A percentile compares a stretch with the other conserved stretches of the same genome.
These are phyloP conservation scores for Oryza glumipatula DNA, from an alignment of 176 grass and related monocot species.

Conservation along the genomic window DNA sequence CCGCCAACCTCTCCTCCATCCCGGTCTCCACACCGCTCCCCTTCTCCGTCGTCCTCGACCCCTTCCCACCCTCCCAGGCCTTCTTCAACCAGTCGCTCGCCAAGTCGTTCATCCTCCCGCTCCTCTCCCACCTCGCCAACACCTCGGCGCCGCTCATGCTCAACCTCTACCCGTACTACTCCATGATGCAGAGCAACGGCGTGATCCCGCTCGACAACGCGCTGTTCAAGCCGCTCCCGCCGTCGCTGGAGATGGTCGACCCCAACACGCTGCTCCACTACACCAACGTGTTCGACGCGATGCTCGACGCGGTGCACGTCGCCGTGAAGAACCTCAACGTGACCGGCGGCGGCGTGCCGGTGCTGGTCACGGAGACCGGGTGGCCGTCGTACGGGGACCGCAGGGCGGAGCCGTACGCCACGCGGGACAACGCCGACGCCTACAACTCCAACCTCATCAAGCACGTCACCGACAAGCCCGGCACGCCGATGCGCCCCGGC, in stretches of 20 bases:
- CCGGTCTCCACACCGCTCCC: constrained; percentile 89
- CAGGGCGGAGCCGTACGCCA: constrained; percentile 73
- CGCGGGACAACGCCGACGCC: constrained; percentile 69
- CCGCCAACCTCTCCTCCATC: constrained; percentile 79
- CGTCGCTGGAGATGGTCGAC: constrained; percentile 85
- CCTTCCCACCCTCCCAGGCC: constrained; percentile 92
- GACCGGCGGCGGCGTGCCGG: constrained; percentile 22
- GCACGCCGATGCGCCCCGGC: constrained; percentile 83
- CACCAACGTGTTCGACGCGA: constrained; percentile 94
- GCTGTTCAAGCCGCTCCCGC: constrained; percentile 79
- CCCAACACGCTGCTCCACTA: constrained; percentile 97
- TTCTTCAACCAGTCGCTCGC: constrained; percentile 89
- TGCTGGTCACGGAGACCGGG: constrained; percentile 89
- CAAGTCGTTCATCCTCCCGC: constrained; percentile 63
- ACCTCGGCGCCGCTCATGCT: constrained; percentile 87
- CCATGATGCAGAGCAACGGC: constrained; percentile 79
- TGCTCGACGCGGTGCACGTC: constrained; percentile 87
- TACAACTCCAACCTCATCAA: constrained; percentile 94
- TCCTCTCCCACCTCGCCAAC: constrained; percentile 75
- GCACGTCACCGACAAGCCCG: constrained; percentile 67
- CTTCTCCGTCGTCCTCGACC: constrained; percentile 80
- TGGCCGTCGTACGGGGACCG: constrained; percentile 89
- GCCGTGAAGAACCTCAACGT: constrained; percentile 74
- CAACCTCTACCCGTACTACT: constrained; percentile 96
- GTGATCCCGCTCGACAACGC: constrained; percentile 88